phyloP scores from a whole-genome alignment of 257 asterid genomes.

The Ehretia macrophylla region DNA sequence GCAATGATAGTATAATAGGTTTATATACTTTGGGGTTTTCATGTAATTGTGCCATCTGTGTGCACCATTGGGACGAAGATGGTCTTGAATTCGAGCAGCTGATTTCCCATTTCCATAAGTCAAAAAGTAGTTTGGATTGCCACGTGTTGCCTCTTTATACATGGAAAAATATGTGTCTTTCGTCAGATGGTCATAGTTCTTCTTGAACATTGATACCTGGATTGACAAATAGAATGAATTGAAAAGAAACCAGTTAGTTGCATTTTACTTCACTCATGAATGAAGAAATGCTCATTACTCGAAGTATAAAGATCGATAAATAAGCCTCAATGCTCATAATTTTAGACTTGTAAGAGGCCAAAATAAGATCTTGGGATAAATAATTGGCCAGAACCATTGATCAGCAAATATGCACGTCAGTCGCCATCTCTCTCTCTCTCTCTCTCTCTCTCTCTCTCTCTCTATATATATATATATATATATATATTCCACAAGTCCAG shows the following conservation, averaged over 20 bases:
- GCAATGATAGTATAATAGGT: constrained; percentile 1
- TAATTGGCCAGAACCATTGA: too few species aligned
- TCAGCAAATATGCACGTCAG: too few species aligned
- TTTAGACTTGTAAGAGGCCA: too few species aligned
- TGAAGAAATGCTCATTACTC: not conserved
- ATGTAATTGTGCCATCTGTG: constrained; percentile 75
- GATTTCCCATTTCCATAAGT: constrained; percentile 70
- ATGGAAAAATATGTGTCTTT: constrained; percentile 44
- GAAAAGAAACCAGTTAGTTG: not conserved
- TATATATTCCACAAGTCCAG: not conserved
- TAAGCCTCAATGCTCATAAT: too few species aligned
- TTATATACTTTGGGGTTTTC: constrained; percentile 57
- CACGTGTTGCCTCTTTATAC: constrained; percentile 48
- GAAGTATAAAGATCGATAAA: too few species aligned
- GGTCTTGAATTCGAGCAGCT: constrained; percentile 70
- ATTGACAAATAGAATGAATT: not conserved
- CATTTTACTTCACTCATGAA: not conserved
- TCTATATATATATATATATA: too few species aligned
- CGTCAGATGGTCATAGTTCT: constrained; percentile 53
- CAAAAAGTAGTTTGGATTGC: constrained; percentile 59
- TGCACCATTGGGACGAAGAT: constrained; percentile 75
- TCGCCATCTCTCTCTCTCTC: too few species aligned
- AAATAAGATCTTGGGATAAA: too few species aligned
- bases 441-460: too few species aligned
- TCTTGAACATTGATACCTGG: constrained; percentile 72